Conservation (phyloP, 805 yeast species). For the Kluyveromyces wickerhamii region DNA sequence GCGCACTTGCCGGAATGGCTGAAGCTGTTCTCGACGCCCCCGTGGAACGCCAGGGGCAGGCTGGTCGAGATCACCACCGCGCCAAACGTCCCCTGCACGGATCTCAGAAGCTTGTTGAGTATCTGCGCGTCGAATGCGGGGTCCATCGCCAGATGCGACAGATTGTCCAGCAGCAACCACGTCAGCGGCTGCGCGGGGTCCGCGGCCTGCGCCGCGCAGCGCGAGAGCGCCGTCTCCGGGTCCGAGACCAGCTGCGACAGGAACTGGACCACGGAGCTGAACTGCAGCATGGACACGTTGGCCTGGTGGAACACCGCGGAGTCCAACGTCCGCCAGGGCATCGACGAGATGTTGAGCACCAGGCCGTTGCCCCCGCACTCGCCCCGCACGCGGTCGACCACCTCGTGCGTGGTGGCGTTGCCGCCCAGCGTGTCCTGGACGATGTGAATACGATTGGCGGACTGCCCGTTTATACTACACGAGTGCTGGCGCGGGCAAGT, state of each 20-base stretch:
- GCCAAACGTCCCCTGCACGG: slow-evolving; percentile 20
- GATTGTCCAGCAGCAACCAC: slow-evolving; percentile 28
- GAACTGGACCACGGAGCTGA: slow-evolving; percentile 18
- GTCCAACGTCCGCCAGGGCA: slow-evolving; percentile 4
- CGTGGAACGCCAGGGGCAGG: slow-evolving; percentile 22
- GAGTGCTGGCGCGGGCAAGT: slow-evolving; percentile 1
- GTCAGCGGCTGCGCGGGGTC: slow-evolving; percentile 13
- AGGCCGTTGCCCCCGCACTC: slow-evolving; percentile 3
- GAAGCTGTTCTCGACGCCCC: slow-evolving; percentile 19
- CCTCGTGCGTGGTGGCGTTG: slow-evolving; percentile 8
- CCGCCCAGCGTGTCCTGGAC: slow-evolving; percentile 9
- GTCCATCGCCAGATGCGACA: slow-evolving; percentile 17
- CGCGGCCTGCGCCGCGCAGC: slow-evolving; percentile 13
- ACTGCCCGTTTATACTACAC: background rate
- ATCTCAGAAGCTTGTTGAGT: slow-evolving; percentile 14
- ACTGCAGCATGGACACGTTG: slow-evolving; percentile 12
- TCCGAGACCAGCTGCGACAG: slow-evolving; percentile 17
- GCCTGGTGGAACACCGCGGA: slow-evolving; percentile 3
- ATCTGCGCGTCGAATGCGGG: slow-evolving; percentile 8
- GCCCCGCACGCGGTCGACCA: slow-evolving; percentile 22
- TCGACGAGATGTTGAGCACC: slow-evolving; percentile 12
- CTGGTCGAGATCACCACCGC: slow-evolving; percentile 24
- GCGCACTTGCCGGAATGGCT: slow-evolving; percentile 4
- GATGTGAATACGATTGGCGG: slow-evolving; percentile 13
- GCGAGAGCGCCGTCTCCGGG: slow-evolving; percentile 19